Percentiles rank a stretch among this genome's conserved stretches.
These are phyloP conservation scores for Cichorium intybus DNA, from an alignment of 140 eudicot species.

Conservation along the genomic window DNA sequence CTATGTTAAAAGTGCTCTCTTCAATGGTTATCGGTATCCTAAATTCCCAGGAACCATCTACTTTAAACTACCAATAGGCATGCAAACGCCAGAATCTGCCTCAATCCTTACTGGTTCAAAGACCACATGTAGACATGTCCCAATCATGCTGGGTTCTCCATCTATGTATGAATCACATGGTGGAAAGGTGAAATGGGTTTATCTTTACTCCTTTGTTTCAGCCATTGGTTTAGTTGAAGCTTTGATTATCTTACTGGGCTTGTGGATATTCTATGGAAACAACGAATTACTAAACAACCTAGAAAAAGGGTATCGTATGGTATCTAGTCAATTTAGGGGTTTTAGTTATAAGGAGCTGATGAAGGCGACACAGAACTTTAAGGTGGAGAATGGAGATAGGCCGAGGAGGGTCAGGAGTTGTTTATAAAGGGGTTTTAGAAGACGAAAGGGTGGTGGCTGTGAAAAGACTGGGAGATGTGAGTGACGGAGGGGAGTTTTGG, in stretches of 20 bases:
- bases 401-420: neutral
- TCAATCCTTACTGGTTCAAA: neutral
- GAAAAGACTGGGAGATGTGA: neutral
- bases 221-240: constrained; percentile 32
- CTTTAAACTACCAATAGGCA: constrained; percentile 30
- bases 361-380: constrained; percentile 44
- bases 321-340: constrained; percentile 34
- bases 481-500: neutral
- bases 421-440: neutral
- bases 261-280: constrained; percentile 29
- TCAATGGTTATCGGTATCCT: constrained; percentile 34
- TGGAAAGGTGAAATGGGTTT: constrained; percentile 3
- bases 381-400: constrained; percentile 27
- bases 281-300: constrained; percentile 10
- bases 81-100: constrained; percentile 2
- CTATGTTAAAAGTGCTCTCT: constrained; percentile 31
- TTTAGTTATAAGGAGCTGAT: constrained; percentile 42
- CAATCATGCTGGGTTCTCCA: constrained; percentile 1
- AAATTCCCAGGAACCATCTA: constrained; percentile 28
- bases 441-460: neutral
- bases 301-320: constrained; percentile 34
- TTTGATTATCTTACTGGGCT: constrained; percentile 16
- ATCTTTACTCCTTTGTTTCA: constrained; percentile 7
- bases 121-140: neutral
- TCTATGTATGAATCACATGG: neutral